Base-by-base conservation (phyloP, 116 monocot species). In the Dioscorea cayenensis region DNA sequence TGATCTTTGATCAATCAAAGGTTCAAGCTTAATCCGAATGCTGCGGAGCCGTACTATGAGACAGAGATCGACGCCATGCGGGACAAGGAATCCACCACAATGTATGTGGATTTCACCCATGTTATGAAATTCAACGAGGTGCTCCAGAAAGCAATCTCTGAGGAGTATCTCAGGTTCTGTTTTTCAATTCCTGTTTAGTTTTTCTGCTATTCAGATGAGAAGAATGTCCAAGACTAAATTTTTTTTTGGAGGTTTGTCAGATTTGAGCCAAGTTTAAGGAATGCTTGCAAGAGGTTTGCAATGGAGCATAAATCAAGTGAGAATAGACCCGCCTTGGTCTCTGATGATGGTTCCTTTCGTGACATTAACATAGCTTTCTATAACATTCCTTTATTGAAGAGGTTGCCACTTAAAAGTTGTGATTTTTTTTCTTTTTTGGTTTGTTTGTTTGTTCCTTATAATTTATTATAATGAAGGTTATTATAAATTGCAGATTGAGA, bases 21-120 rank as follows among this genome's bases (percentile, higher is more conserved):
- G 52, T 96, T 92, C 60, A 96, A 88, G 77, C 63, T 65, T 29
- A 88, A 96, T 48, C 72, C 77, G 29, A 81, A 73, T 69, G 78
- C 78, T 13, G 62, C 61, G 19, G 85, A 88, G 51, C 91, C 94
- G 25, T 87, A 89, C 64, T 99, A 99, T 72, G 99, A 99, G 69
- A 58, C 85, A 66, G 99, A 94, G 84, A 72, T 99, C 48, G 99
- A 99, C 78, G 84, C 81, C 28, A 99, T 99, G 99, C 70, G 77
- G 60, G 51, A 76, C 52, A 87, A 79, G 66, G 99, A 99, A 68
- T 94, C 99, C 13, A 99, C 84, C 65, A 94, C 99, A 65, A 87
- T 99, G 91, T 99, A 78, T 72, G 80, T 99, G 5, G 94, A 99
- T 49, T 99, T 99, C 82, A 78, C 91, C 55, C 99, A 94, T 55